Evolutionary conservation across 1,284 basidiomycete species (phyloP), one percentile per base, ranked within the genome.

Genomic region (Hortiboletus rubellus): DNA sequence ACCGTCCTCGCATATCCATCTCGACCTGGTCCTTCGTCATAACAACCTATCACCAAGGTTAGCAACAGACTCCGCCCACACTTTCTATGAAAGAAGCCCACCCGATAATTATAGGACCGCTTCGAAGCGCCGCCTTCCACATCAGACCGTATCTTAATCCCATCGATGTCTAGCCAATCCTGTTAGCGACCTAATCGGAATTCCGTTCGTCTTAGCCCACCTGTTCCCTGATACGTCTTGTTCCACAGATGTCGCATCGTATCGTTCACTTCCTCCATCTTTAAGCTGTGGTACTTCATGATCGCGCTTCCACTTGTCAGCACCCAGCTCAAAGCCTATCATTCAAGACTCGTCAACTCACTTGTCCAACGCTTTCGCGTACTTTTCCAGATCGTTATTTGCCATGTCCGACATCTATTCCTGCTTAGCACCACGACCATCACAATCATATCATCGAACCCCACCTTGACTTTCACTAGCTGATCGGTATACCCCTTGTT

Each of bases 241-340:
- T 94, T 96, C 97, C 97, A 99, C 3, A 99, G 75, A 70, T 94
- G 92, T 56, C 90, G 87, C 85, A 97, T 97, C 24, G 88, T 95
- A 67, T 96, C 94, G 68, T 99, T 99, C 68, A 99, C 96, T 79
- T 99, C 97, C 73, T 95, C 94, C 97, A 99, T 98, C 77, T 99
- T 99, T 69, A 98, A 82, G n/a, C 89, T 79, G 70, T 99, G 97
- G 70, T 97, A 99, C 72, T 92, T 92, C 91, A 99, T 95, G 74
- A 99, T 98, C 45, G 95, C 96, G 65, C 94, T 96, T 17, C 8
- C 27, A 49, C n/a, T 51, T 18, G 56, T 65, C 55, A 58, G 52
- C 54, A 31, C n/a, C 46, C 38, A 51, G n/a, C 17, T 46, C 24
- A 22, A 31, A 46, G 37, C 45, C 18, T 31, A 38, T 27, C 36